Evolutionary conservation across 1,284 basidiomycete species (phyloP), one percentile per base, ranked within the genome.

Genomic region (Peniophora sp.): DNA sequence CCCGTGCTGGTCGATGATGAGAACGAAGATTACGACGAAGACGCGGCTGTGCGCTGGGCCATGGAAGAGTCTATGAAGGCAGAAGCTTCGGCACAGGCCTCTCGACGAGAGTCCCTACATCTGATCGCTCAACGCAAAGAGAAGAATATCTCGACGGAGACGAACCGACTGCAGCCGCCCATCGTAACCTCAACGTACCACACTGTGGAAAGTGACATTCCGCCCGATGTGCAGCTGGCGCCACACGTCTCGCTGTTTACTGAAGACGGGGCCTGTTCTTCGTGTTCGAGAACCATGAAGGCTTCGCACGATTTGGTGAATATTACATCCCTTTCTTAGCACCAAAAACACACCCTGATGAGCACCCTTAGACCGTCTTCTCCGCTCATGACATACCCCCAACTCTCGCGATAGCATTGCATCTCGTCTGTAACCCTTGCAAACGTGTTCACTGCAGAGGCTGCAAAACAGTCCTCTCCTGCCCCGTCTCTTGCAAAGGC

Each of bases 361-460:
- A 12, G 45, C 34, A 17, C 24, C 5, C 44, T 22, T 50, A 77
- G 76, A 73, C 76, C 35, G 62, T 67, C 23, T 73, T 73, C 58
- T 65, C 68, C 3, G 58, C 63, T 15, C 57, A 62, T 24, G 54
- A 57, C 3, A 58, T 62, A 3, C 68, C 68, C 2, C 67, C 66
- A 5, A 63, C 67, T 23, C 66, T 70, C 34, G 48, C 75, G 20
- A 50, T 53, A 35, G 62, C 76, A 8, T 66, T 79, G 6, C 76
- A 78, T 54, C 68, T 64, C 1, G 58, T 64, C 2, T 78, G 76
- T 60, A 50, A 59, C 15, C 58, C 63, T 0, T 78, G 76, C 61
- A 61, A 64, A 10, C 70, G 64, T 3, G 71, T 68, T 47, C 69
- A 77, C 54, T 78, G 76, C 60, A 62, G 76, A 49, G 76, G 75